Evolutionary conservation across 192 early-diverging fungal species (phyloP), one percentile per base, ranked within the genome.

Genomic region (Backusella morwellensis): DNA sequence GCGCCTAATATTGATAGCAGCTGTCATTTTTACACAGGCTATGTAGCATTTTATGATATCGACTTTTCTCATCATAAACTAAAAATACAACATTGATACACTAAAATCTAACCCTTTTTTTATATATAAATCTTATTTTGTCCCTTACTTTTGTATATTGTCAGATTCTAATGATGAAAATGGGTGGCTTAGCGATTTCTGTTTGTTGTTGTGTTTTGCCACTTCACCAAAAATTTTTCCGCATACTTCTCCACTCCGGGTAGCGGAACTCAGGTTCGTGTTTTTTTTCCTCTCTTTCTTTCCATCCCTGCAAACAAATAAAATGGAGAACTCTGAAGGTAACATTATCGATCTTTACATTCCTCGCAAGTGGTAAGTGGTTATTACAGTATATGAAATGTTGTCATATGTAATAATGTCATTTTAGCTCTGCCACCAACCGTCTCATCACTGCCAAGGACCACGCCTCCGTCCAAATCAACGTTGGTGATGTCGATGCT

Each of bases 381-480:
- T 68, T 17, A 68, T 32, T 41, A 23, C 23, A 15, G 8, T 42
- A 12, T 15, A 42, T 15, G 12, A 14, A 42, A 42, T 5, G 15
- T 17, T 36, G 35, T 29, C 14, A 69, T 3, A 35, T n/a, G 36
- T 38, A 38, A 38, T 38, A 38, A 38, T 9, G 6, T 54, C 21
- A 26, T 35, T 66, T 41, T 66, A 94, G 95, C 95, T 97, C 96
- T 68, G 97, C 96, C 86, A 99, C 97, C 83, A 95, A 95, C 89
- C 96, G 98, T 84, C 91, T 99, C 74, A 98, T 99, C 86, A 92
- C 89, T 80, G 93, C 98, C 89, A 98, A 98, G 92, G 98, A 99
- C 89, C 98, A 99, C 90, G 93, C 97, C 70, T 92, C 96, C 40
- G 94, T 99, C 87, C 98, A 98, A 88, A 91, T 99, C 91, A 98